A percentile compares a stretch with the other conserved stretches of the same genome.
Evolutionary conservation across 352 stramenopile species (phyloP).

Genomic region (Phytophthora ramorum): DNA sequence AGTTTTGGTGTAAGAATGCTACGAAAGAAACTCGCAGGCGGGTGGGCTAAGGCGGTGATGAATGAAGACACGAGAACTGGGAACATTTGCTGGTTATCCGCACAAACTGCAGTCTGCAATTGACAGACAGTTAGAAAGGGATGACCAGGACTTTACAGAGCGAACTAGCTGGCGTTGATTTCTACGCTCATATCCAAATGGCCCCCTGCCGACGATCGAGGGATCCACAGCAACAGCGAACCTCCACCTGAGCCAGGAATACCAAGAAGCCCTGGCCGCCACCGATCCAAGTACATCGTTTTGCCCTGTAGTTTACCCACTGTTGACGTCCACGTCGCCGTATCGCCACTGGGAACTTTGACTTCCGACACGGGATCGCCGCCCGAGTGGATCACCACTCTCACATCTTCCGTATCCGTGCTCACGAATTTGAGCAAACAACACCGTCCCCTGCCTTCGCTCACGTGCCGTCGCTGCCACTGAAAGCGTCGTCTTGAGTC

Average conservation of each 20-base stretch:
- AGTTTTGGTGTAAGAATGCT: too few relatives aligned
- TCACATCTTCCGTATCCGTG: slow-evolving; percentile 46
- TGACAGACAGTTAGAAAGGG: too few relatives aligned
- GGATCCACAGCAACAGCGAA: slow-evolving; percentile 60
- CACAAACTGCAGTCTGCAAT: too few relatives aligned
- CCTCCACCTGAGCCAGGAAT: slow-evolving; percentile 48
- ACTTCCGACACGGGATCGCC: slow-evolving; percentile 44
- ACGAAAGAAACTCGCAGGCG: too few relatives aligned
- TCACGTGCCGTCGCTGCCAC: slow-evolving; percentile 48
- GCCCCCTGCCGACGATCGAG: slow-evolving; percentile 38
- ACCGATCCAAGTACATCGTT: slow-evolving; percentile 69
- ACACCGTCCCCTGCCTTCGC: slow-evolving; percentile 45
- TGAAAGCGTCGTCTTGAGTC: slow-evolving; percentile 51
- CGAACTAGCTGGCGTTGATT: slow-evolving; percentile 57
- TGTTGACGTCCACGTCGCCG: slow-evolving; percentile 44
- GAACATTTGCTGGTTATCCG: too few relatives aligned
- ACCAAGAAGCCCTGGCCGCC: slow-evolving; percentile 42
- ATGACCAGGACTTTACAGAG: too few relatives aligned
- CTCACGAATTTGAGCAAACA: slow-evolving; percentile 52
- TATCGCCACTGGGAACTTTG: slow-evolving; percentile 39
- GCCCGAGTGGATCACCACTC: slow-evolving; percentile 49
- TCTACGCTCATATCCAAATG: slow-evolving; percentile 52
- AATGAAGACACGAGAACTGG: too few relatives aligned
- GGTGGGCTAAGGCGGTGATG: too few relatives aligned
- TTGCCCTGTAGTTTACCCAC: slow-evolving; percentile 51